phyloP scores from a whole-genome alignment of 1,284 basidiomycete genomes.

The Marasmius oreades region DNA sequence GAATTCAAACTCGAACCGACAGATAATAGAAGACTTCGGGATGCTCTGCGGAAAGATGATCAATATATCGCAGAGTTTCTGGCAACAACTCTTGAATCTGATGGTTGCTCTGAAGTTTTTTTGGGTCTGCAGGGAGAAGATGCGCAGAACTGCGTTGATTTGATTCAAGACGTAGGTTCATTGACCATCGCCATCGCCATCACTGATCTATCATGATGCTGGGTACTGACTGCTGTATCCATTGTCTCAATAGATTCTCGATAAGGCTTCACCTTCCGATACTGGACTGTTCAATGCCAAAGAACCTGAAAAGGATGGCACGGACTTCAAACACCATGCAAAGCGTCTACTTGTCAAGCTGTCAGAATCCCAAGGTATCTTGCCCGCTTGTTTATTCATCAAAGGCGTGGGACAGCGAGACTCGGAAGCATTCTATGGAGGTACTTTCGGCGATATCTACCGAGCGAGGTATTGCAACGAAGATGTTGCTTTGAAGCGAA shows the following conservation, averaged over 20 bases:
- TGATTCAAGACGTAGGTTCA: conserved; percentile 18
- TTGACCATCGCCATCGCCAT: neutral
- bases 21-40: conserved; percentile 16
- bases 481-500: conserved; percentile 22
- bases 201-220: neutral
- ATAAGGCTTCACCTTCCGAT: neutral
- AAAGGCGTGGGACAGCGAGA: conserved; percentile 16
- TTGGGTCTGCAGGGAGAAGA: conserved; percentile 17
- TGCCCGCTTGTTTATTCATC: conserved; percentile 22
- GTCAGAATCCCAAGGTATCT: conserved; percentile 19
- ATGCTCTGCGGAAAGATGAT: conserved; percentile 19
- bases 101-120: conserved; percentile 11
- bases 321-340: conserved; percentile 16
- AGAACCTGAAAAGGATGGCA: neutral
- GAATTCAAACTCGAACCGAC: conserved; percentile 12
- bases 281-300: neutral
- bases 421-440: conserved; percentile 18
- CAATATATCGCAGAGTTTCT: conserved; percentile 15
- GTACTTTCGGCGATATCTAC: conserved; percentile 22
- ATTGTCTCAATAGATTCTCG: neutral
- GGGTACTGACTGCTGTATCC: neutral
- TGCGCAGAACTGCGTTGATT: conserved; percentile 19
- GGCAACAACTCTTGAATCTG: conserved; percentile 6
- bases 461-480: conserved; percentile 18
- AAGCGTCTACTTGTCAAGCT: conserved; percentile 23